phyloP scores from a whole-genome alignment of 768 basidiomycete genomes.

The Amanita polypyramis region DNA sequence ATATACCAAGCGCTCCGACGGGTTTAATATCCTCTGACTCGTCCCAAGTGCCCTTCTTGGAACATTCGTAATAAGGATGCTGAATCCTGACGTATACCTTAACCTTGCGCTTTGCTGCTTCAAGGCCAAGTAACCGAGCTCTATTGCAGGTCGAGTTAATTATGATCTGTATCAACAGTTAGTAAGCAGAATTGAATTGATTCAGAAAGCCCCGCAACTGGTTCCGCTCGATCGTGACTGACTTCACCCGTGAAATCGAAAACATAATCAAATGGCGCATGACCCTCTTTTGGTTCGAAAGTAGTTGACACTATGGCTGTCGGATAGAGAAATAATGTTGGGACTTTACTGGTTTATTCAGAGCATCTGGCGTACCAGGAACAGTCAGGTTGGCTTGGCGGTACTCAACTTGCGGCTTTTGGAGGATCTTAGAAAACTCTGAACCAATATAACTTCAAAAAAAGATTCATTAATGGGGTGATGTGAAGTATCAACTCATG shows the following conservation, averaged over 20 bases:
- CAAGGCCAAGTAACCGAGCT: slow-evolving; percentile 56
- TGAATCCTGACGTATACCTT: slow-evolving; percentile 72
- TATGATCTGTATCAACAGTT: slow-evolving; percentile 44
- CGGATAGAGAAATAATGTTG: slow-evolving; percentile 6
- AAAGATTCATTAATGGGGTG: not conserved
- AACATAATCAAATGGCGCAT: slow-evolving; percentile 64
- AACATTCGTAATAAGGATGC: slow-evolving; percentile 69
- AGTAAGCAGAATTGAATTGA: slow-evolving; percentile 6
- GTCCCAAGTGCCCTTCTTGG: slow-evolving; percentile 50
- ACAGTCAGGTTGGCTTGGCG: slow-evolving; percentile 74
- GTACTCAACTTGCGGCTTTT: slow-evolving; percentile 66
- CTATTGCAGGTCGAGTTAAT: slow-evolving; percentile 66
- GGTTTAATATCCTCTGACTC: slow-evolving; percentile 75
- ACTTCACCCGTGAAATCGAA: slow-evolving; percentile 84
- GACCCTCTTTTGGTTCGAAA: slow-evolving; percentile 65
- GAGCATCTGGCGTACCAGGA: slow-evolving; percentile 34
- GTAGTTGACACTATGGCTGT: slow-evolving; percentile 56
- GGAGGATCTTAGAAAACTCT: slow-evolving; percentile 62
- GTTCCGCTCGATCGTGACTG: slow-evolving; percentile 61
- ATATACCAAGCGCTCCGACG: slow-evolving; percentile 55
- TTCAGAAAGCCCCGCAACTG: slow-evolving; percentile 32
- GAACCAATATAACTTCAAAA: slow-evolving; percentile 60
- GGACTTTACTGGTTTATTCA: slow-evolving; percentile 10
- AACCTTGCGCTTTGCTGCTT: slow-evolving; percentile 72
- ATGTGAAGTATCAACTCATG: slow-evolving; percentile 20